These are phyloP conservation scores for Plasmodium chabaudi DNA, from an alignment of 169 alveolate species.

Conservation along the genomic window DNA sequence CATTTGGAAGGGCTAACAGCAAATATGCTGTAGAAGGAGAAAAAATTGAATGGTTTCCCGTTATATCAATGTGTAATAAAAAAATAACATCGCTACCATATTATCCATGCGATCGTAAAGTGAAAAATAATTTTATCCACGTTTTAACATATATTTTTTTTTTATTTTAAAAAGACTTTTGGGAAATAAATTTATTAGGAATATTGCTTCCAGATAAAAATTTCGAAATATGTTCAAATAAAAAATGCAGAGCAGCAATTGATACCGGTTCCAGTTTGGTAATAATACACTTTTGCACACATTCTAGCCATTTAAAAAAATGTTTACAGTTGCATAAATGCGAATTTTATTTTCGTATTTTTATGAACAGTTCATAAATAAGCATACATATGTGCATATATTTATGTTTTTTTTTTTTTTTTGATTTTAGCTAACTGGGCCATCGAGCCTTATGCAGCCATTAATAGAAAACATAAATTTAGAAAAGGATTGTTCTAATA, in stretches of 20 bases:
- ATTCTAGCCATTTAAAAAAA: too few species aligned
- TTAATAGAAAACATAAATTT: slow-evolving; percentile 82
- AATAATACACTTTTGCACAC: neutral
- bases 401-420: neutral
- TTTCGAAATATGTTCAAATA: slow-evolving; percentile 79
- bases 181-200: slow-evolving; percentile 91
- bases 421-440: slow-evolving; percentile 86
- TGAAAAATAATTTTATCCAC: too few species aligned
- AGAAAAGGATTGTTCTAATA: slow-evolving; percentile 86
- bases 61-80: slow-evolving; percentile 85
- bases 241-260: slow-evolving; percentile 91
- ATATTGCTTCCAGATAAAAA: slow-evolving; percentile 84
- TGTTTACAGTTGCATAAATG: too few species aligned
- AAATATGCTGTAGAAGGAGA: slow-evolving; percentile 86
- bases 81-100: neutral
- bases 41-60: slow-evolving; percentile 92
- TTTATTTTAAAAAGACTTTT: slow-evolving; percentile 81
- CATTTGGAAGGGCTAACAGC: slow-evolving; percentile 92
- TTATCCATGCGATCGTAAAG: too few species aligned
- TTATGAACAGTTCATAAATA: neutral
- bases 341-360: slow-evolving; percentile 4
- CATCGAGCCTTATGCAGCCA: slow-evolving; percentile 86
- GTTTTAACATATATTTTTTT: neutral
- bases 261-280: slow-evolving; percentile 93
- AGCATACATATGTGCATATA: neutral